phyloP scores from a whole-genome alignment of 148 eudicot genomes.

The Camellia sinensis region DNA sequence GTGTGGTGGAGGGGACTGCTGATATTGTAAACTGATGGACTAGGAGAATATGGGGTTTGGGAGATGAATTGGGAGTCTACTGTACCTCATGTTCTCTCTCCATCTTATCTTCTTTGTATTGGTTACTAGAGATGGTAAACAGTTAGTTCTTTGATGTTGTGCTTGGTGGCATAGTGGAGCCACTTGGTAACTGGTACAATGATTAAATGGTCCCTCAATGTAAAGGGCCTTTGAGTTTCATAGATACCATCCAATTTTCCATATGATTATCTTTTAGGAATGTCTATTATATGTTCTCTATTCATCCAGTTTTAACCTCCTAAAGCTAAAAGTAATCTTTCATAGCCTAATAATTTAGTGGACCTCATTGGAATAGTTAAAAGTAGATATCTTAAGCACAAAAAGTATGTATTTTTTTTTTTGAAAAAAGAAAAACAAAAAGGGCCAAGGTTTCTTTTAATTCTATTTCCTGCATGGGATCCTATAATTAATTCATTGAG shows the following conservation, averaged over 20 bases:
- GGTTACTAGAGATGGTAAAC: background rate
- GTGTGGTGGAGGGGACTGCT: background rate
- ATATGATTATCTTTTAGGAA: background rate
- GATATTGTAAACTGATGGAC: background rate
- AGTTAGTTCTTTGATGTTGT: background rate
- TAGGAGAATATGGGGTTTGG: background rate
- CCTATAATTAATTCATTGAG: background rate
- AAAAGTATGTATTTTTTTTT: too few species aligned
- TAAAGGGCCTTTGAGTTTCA: background rate
- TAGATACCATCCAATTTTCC: background rate
- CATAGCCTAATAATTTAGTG: background rate
- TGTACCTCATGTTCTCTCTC: too few species aligned
- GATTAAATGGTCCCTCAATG: background rate
- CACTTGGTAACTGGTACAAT: background rate
- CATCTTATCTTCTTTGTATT: background rate
- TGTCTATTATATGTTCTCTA: background rate
- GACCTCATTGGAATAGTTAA: background rate
- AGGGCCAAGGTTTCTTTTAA: background rate
- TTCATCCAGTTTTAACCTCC: background rate
- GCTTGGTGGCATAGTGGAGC: slow-evolving; percentile 1
- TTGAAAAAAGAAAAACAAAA: background rate
- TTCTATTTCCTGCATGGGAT: slow-evolving; percentile 3
- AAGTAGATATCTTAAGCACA: background rate
- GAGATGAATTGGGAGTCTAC: too few species aligned
- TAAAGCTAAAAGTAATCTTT: background rate